Evolutionary conservation across 2,329 filamentous ascomycete species (phyloP).

Genomic region (Madurella fahalii): DNA sequence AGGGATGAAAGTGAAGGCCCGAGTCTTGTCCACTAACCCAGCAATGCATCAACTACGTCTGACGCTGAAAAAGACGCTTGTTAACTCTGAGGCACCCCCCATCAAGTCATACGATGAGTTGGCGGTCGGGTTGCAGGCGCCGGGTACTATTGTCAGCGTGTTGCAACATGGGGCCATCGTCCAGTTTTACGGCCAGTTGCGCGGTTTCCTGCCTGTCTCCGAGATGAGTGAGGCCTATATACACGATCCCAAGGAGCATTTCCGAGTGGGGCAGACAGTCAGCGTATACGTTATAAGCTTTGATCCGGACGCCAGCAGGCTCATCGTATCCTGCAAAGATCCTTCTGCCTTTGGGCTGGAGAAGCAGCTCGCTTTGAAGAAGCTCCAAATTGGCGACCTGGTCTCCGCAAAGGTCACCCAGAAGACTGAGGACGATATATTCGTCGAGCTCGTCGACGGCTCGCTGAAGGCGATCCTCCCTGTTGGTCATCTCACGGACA

Average conservation of each 20-base stretch:
- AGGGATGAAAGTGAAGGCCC: constrained; percentile 76
- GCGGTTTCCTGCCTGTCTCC: constrained; percentile 83
- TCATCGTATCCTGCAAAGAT: constrained; percentile 92
- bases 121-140: constrained; percentile 68
- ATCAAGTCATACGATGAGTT: constrained; percentile 76
- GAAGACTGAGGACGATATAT: constrained; percentile 71
- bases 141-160: constrained; percentile 83
- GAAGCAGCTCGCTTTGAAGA: constrained; percentile 71
- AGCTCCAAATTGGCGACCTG: constrained; percentile 67
- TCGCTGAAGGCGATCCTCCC: constrained; percentile 75
- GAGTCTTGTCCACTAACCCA: constrained; percentile 76
- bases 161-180: constrained; percentile 76
- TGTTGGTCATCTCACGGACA: constrained; percentile 78
- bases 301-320: constrained; percentile 63
- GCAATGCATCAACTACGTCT: constrained; percentile 75
- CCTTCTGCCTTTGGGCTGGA: constrained; percentile 70
- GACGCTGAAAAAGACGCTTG: constrained; percentile 88
- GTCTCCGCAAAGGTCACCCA: constrained; percentile 78
- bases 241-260: constrained; percentile 82
- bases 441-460: constrained; percentile 69
- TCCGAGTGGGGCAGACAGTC: constrained; percentile 84
- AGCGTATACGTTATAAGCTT: constrained; percentile 84
- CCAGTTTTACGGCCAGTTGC: constrained; percentile 82
- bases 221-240: constrained; percentile 99
- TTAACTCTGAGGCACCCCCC: constrained; percentile 80